Evolutionary conservation across 176 grass and related monocot genomes (phyloP).

Genomic region (Triticum turgidum): DNA sequence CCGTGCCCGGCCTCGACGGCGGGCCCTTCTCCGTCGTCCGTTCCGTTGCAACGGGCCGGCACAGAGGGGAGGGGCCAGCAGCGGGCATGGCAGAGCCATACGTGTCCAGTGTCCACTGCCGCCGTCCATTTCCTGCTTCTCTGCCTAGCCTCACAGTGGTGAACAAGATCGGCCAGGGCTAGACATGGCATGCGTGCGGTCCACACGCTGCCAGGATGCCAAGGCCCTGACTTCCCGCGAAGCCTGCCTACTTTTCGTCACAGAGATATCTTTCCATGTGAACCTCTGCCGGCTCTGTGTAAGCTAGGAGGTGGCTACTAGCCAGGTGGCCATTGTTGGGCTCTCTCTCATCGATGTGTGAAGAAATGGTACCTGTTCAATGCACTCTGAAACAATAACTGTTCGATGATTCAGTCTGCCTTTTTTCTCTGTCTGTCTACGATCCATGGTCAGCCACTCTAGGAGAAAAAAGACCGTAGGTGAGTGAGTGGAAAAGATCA

Average conservation of each 20-base stretch:
- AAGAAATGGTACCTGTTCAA: not conserved
- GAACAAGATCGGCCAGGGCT: not conserved
- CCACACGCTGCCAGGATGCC: not conserved
- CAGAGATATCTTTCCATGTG: not conserved
- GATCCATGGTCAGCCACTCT: too few species aligned
- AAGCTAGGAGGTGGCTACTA: not conserved
- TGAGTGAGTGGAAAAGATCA: not conserved
- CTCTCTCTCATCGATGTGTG: not conserved
- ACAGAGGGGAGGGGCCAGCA: not conserved
- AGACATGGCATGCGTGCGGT: slow-evolving; percentile 12
- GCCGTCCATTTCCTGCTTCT: not conserved
- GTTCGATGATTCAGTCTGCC: not conserved
- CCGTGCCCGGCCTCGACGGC: not conserved
- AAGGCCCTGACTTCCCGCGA: not conserved
- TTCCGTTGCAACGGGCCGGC: not conserved
- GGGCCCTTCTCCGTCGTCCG: not conserved
- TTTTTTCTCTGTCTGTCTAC: too few species aligned
- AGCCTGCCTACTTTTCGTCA: not conserved
- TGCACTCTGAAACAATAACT: not conserved
- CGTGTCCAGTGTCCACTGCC: not conserved
- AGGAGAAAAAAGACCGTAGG: too few species aligned
- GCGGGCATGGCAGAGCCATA: not conserved
- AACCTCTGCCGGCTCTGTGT: not conserved
- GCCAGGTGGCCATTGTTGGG: not conserved
- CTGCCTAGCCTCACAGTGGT: not conserved